These are phyloP conservation scores for Cytospora leucostoma DNA, from an alignment of 2,329 filamentous ascomycete genomes.

Conservation along the genomic window DNA sequence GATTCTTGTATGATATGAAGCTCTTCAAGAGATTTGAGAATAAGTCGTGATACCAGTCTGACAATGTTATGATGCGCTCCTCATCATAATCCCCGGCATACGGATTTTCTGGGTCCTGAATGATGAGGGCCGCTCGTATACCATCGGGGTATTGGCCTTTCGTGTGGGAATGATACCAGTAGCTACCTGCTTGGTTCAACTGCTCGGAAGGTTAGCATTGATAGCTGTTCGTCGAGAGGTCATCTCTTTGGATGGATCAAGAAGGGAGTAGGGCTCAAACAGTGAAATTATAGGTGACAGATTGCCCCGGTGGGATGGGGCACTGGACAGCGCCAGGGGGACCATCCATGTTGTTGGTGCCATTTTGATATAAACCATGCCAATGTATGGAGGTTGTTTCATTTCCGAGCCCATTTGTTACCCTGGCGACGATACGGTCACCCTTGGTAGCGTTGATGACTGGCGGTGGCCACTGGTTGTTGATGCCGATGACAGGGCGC, in stretches of 20 bases:
- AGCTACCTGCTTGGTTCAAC: constrained; percentile 68
- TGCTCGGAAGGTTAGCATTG: not conserved
- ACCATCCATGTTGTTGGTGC: constrained; percentile 71
- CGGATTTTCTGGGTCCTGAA: constrained; percentile 64
- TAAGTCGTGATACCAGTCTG: constrained; percentile 70
- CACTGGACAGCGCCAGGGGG: constrained; percentile 68
- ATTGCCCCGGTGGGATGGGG: constrained; percentile 62
- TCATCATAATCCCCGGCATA: constrained; percentile 60
- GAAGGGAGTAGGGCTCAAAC: constrained; percentile 39
- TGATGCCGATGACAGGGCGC: constrained; percentile 18
- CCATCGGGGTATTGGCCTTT: constrained; percentile 71
- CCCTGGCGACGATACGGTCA: constrained; percentile 16
- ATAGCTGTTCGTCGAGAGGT: not conserved
- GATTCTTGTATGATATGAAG: constrained; percentile 57
- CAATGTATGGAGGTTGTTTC: constrained; percentile 20
- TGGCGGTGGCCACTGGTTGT: constrained; percentile 14
- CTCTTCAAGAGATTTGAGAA: constrained; percentile 48
- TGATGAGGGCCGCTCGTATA: constrained; percentile 62
- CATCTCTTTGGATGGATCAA: not conserved
- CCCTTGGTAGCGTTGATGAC: constrained; percentile 20
- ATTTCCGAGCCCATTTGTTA: constrained; percentile 19
- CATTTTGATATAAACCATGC: constrained; percentile 45
- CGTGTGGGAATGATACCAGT: constrained; percentile 77
- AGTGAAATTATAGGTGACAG: constrained; percentile 70
- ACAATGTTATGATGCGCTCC: constrained; percentile 64